These are phyloP conservation scores for Ricinus communis DNA, from an alignment of 345 rosid species.

Conservation along the genomic window DNA sequence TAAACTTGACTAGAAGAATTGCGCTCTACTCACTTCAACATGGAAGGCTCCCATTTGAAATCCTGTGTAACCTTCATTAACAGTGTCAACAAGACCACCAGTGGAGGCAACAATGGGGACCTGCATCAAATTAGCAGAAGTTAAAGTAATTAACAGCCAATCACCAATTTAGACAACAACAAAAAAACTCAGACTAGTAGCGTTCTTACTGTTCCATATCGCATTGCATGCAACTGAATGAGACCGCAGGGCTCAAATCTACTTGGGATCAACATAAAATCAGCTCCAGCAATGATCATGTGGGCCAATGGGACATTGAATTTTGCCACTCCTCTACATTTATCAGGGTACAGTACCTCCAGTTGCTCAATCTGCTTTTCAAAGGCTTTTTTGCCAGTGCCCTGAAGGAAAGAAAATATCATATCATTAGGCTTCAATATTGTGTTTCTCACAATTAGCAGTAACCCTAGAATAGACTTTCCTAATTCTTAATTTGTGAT, in stretches of 20 bases:
- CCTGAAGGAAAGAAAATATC: slow-evolving; percentile 39
- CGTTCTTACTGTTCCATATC: slow-evolving; percentile 79
- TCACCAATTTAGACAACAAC: not conserved
- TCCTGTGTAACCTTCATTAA: slow-evolving; percentile 88
- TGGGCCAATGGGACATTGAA: slow-evolving; percentile 84
- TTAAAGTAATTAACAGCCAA: not conserved
- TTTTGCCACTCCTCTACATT: slow-evolving; percentile 72
- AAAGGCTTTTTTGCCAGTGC: slow-evolving; percentile 85
- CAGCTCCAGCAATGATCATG: slow-evolving; percentile 89
- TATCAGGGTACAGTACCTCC: slow-evolving; percentile 65
- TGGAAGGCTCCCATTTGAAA: slow-evolving; percentile 84
- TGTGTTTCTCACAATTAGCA: not conserved
- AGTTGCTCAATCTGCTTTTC: slow-evolving; percentile 67
- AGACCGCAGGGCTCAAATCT: slow-evolving; percentile 99
- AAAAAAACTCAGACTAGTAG: not conserved
- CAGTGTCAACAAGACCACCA: slow-evolving; percentile 94
- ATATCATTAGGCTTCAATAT: not conserved
- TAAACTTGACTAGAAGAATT: not conserved
- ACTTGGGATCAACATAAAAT: slow-evolving; percentile 78
- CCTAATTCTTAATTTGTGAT: not conserved
- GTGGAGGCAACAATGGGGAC: slow-evolving; percentile 89
- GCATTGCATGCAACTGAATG: slow-evolving; percentile 93
- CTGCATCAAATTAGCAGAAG: slow-evolving; percentile 24
- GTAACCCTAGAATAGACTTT: not conserved
- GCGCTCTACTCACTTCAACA: slow-evolving; percentile 52